Base-by-base conservation (phyloP, 2,329 filamentous ascomycete species). In the Coleophoma crateriformis region DNA sequence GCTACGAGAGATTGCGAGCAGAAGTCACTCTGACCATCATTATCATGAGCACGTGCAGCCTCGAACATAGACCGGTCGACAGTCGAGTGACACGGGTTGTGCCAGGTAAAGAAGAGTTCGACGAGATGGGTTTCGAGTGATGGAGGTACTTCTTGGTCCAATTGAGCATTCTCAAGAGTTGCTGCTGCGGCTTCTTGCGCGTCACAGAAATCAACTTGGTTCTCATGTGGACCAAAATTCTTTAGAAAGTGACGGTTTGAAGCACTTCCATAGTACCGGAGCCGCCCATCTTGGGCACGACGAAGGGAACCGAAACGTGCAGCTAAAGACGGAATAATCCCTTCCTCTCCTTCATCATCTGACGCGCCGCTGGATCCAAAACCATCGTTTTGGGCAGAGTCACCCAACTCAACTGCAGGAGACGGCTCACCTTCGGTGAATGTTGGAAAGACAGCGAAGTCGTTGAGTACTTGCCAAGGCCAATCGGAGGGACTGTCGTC, bases 21-120 rank as follows among this genome's bases (percentile, higher is more conserved):
- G 15, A 38, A 47, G 10, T 47, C 45, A 3, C 27, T 32, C 12
- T 33, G 12, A 2, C 33, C 34, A 32, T 32, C 19, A 12, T 7
- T 19, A 11, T 17, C 19, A 17, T 27, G 13, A 12, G 34, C 22
- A 11, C 33, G 13, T 17, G 15, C 15, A 20, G 10, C 6, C 46
- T 58, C 49, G 45, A 55, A 65, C 52, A 64, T 58, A 5, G 68
- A 65, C 40, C 68, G 67, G 47, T 75, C 71, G 3, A 75, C 70
- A 1, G 73, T 66, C 42, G 73, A 70, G 42, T 70, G 69, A 39
- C 68, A 68, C 6, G 71, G 65, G 43, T 76, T 73, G 54, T 76
- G 71, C 72, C 73, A 75, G 1, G 70, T 67, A 49, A 76, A 76
- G 48, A 70, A 75, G 1, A 75, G 63, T 33, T 68, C 64, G 6